Evolutionary conservation across 2,329 filamentous ascomycete species (phyloP), one percentile per base, ranked within the genome.

Genomic region (Mariannaea sp.): DNA sequence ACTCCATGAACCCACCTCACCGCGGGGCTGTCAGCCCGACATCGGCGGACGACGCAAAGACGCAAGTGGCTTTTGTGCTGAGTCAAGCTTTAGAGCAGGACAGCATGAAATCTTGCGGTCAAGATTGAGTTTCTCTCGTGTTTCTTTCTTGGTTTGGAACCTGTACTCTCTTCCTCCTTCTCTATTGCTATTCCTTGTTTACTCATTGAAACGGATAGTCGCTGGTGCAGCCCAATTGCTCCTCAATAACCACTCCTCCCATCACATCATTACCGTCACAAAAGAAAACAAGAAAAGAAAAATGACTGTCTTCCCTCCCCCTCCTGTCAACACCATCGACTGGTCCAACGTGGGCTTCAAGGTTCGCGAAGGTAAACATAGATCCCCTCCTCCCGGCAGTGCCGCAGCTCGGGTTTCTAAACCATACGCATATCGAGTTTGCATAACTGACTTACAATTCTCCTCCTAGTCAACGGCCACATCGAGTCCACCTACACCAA

Each of bases 301-400:
- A 22, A 82, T 82, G 79, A 66, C 77, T 47, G 57, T 76, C 32
- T 93, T 92, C 69, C 91, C 91, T 61, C 90, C 91, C 24, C 84
- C 88, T 9, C 87, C 90, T 3, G 85, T 89, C 63, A 85, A 84
- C 68, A 88, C 88, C 60, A 93, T 96, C 77, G 92, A 97, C 80
- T 97, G 93, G 93, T 84, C 82, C 72, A 88, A 96, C 68, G 85
- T 97, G 61, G 93, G 93, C 69, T 97, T 97, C 82, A 87, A 86
- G 69, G 87, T 97, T 64, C 89, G 91, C 62, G 92, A 97, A 81
- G 90, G 90, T 90, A 73, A 65, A 77, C n/a, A n/a, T 59, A 42
- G 17, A 14, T 2, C 10, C 12, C 8, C 10, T 32, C 9, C 13
- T 13, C 9, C 29, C 29, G 7, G 4, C 13, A 12, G n/a, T n/a